These are phyloP conservation scores for Auricularia sp. DNA, from an alignment of 768 basidiomycete genomes.

Conservation along the genomic window DNA sequence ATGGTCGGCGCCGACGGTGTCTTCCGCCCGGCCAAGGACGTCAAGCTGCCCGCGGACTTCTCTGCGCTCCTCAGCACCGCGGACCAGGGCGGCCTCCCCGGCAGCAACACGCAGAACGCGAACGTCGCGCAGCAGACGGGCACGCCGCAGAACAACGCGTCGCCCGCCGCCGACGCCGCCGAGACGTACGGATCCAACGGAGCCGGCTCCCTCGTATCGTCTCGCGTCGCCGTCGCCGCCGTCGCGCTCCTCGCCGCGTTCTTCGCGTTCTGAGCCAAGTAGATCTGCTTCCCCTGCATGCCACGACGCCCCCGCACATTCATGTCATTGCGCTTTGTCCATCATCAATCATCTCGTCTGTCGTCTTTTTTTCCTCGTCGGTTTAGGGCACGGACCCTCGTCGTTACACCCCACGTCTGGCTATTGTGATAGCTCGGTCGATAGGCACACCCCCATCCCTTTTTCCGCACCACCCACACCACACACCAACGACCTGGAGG, in stretches of 20 bases:
- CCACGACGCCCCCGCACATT: neutral
- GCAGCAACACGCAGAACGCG: neutral
- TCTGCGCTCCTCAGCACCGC: constrained; percentile 3
- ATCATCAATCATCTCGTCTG: too few relatives aligned
- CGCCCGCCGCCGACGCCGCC: constrained; percentile 8
- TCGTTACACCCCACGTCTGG: neutral
- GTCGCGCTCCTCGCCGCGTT: constrained; percentile 39
- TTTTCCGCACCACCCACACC: neutral
- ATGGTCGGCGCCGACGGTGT: constrained; percentile 4
- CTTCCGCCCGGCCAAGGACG: neutral
- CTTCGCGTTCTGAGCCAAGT: constrained; percentile 29
- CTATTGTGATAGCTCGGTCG: neutral
- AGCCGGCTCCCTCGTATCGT: constrained; percentile 38
- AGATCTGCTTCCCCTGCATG: too few relatives aligned
- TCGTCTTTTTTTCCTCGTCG: neutral
- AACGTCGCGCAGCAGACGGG: neutral
- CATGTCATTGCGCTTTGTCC: neutral
- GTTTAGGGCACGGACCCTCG: neutral
- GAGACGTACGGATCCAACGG: constrained; percentile 26
- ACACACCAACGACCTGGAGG: neutral
- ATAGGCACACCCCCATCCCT: neutral
- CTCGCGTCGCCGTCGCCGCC: constrained; percentile 39
- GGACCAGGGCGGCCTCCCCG: neutral
- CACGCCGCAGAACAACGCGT: constrained; percentile 6
- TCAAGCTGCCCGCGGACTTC: constrained; percentile 4